Base-by-base conservation (phyloP, 352 stramenopile genomes). In the Aphanomyces invadans region DNA sequence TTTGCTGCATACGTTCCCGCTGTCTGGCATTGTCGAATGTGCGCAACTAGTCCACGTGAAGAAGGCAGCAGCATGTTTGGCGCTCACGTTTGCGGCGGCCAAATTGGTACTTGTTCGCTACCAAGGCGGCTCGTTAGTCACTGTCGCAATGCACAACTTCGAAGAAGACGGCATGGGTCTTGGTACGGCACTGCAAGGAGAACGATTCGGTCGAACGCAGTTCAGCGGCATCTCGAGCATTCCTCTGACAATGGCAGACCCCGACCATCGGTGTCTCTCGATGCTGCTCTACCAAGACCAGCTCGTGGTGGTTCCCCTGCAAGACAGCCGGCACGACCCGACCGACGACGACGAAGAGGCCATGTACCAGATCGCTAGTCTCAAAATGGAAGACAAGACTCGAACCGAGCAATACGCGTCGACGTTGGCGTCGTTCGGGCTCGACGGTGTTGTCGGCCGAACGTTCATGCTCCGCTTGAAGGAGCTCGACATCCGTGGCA, bases 231-330 rank as follows among this genome's bases (percentile, higher is more conserved):
- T 89, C 19, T 83, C 71, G 0, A 83, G 81, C 23, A 73, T 77
- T 26, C 71, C 81, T 0, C 61, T 76, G 1, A 79, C 78, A 3
- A 71, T 78, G 31, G 77, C 90, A 19, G 86, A 95, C 52, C 80
- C 86, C 3, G 83, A 92, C 69, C 87, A 80, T 29, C 74, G 86
- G 9, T 95, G 86, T 68, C 80, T 79, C 2, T 83, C 83, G 15
- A 90, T 95, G 81, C 71, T 95, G 26, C 74, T 92, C 33, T 95
- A 95, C 76, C 71, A 71, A 19, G 85, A 92, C 66, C 86, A 95
- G 67, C 66, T 95, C 29, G 81, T 92, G 7, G 69, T 95, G 65
- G 80, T 95, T 39, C 86, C 86, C 3, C 91, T 95, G 59, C 71
- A 81, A 12, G 89, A 79, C 57, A 86, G 83, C 55, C 89, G 81